phyloP scores from a whole-genome alignment of 2,329 filamentous ascomycete genomes.

The Calonectria naviculata region DNA sequence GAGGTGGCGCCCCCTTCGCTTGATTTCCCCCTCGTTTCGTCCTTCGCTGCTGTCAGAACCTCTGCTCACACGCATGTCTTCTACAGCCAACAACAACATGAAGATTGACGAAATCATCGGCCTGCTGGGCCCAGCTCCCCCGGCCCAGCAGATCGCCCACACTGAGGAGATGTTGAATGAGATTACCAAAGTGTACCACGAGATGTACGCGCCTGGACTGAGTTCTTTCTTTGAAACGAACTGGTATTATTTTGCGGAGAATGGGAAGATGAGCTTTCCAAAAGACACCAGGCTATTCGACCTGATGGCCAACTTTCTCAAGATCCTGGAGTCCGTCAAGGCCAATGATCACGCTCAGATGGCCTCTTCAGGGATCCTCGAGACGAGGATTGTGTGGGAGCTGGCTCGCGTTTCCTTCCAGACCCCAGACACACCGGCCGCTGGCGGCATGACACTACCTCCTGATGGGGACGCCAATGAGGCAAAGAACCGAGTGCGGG shows the following conservation, averaged over 20 bases:
- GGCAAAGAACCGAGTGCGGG: constrained; percentile 76
- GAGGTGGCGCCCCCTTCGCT: constrained; percentile 61
- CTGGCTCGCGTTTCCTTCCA: constrained; percentile 63
- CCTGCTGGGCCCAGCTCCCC: constrained; percentile 68
- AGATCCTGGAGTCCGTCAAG: constrained; percentile 60
- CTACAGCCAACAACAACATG: constrained; percentile 61
- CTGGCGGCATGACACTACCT: constrained; percentile 51
- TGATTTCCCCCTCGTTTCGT: constrained; percentile 43
- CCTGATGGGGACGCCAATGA: constrained; percentile 70
- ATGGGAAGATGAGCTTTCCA: constrained; percentile 58
- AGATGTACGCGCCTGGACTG: constrained; percentile 80
- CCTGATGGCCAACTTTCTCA: constrained; percentile 74
- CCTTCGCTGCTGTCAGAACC: constrained; percentile 42
- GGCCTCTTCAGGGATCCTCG: constrained; percentile 64
- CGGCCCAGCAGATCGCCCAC: constrained; percentile 64
- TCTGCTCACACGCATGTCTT: constrained; percentile 46
- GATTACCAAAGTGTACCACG: constrained; percentile 77
- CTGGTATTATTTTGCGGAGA: constrained; percentile 76
- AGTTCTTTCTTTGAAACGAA: constrained; percentile 83
- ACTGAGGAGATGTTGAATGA: constrained; percentile 68
- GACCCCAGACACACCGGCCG: constrained; percentile 44
- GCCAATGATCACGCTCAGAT: constrained; percentile 64
- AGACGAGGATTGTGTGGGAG: constrained; percentile 70
- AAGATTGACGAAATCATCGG: constrained; percentile 79
- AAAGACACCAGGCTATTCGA: constrained; percentile 70